Evolutionary conservation across 2,329 filamentous ascomycete species (phyloP), one percentile per base, ranked within the genome.

Genomic region (Trichoderma sp.): DNA sequence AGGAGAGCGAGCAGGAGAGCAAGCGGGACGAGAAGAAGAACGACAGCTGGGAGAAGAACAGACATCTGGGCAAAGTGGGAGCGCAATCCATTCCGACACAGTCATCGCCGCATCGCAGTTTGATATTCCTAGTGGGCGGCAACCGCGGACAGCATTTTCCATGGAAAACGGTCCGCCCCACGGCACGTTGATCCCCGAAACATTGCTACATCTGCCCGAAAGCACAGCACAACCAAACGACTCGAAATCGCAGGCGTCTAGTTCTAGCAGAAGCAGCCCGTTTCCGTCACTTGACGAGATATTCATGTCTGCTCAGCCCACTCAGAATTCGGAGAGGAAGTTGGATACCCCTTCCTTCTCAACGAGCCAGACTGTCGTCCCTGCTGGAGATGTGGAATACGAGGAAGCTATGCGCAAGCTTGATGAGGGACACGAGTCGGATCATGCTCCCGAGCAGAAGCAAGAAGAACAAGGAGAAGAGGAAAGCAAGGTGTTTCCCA

Each of bases 41-140:
- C 11, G 11, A 35, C 33, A 35, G 19, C 13, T 21, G n/a, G 55
- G 29, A 33, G 21, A 49, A 49, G 55, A 19, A n/a, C 24, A 27
- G n/a, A 14, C 27, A n/a, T 56, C 13, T n/a, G 13, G 37, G 5
- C 14, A 35, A 24, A 16, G 63, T 24, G 6, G 5, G 8, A 55
- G 31, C 7, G 29, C 65, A 40, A 71, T 70, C 10, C 55, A 73
- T 43, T 69, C 62, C 43, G 43, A 70, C 29, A 53, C 71, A 31
- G 24, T 58, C 6, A 71, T 74, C 4, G 70, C 72, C 19, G 72
- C 72, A 5, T 75, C 75, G 35, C 75, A 75, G 10, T 80, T 79
- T 70, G 87, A 82, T 72, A 75, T 80, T 72, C 79, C 58, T 70
- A 87, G 82, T 73, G 86, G 85, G 29, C 81, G 84, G 16, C 86